phyloP scores from a whole-genome alignment of 164 flowering plant genomes.

The Houttuynia cordata region DNA sequence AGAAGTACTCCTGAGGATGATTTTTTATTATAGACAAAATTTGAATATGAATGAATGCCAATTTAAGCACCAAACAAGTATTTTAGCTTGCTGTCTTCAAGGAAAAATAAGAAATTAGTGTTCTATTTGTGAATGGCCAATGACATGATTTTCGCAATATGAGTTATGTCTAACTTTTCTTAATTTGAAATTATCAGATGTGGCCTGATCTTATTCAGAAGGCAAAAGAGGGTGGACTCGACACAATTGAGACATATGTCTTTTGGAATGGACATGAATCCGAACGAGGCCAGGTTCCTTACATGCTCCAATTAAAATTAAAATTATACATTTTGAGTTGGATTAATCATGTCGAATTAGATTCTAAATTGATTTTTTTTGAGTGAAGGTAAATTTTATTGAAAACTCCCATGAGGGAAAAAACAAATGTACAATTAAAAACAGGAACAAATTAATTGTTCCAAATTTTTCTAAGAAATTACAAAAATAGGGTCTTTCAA shows the following conservation, averaged over 20 bases:
- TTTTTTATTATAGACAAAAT: background rate
- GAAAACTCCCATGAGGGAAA: too few species aligned
- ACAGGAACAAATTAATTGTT: too few species aligned
- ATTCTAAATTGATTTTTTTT: too few species aligned
- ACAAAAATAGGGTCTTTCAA: too few species aligned
- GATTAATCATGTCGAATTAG: too few species aligned
- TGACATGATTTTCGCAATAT: background rate
- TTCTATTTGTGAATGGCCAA: background rate
- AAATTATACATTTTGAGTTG: too few species aligned
- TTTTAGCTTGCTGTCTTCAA: background rate
- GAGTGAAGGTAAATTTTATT: too few species aligned
- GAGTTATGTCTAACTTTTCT: background rate
- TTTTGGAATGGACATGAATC: slow-evolving; percentile 15
- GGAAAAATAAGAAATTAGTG: background rate
- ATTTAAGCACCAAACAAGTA: too few species aligned
- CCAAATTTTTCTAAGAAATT: too few species aligned
- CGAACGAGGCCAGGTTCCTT: slow-evolving; percentile 5
- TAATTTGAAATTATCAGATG: slow-evolving; percentile 1
- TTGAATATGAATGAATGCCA: background rate
- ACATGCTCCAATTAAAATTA: too few species aligned
- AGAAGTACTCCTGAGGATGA: slow-evolving; percentile 15
- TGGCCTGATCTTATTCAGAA: slow-evolving; percentile 9
- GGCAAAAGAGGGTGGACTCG: slow-evolving; percentile 12
- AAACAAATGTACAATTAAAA: too few species aligned
- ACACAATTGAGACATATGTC: slow-evolving; percentile 10